These are phyloP conservation scores for Neurospora tetraspora DNA, from an alignment of 495 filamentous ascomycete species.

Conservation along the genomic window DNA sequence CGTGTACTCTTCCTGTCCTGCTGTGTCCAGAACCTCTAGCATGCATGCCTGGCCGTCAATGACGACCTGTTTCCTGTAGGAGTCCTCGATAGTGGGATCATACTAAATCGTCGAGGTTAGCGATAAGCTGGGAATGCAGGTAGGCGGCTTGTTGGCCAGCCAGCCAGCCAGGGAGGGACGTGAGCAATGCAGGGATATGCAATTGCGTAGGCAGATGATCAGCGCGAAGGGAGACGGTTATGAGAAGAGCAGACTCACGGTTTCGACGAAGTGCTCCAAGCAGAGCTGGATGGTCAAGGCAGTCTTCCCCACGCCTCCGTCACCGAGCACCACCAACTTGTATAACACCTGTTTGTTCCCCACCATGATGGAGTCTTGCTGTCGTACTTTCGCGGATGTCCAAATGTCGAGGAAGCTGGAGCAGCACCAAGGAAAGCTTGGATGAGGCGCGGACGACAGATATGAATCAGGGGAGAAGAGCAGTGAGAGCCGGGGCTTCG, in stretches of 20 bases:
- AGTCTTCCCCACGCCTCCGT: constrained; percentile 78
- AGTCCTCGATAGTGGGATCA: constrained; percentile 96
- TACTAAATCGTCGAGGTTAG: constrained; percentile 40
- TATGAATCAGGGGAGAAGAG: neutral
- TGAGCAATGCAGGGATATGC: neutral
- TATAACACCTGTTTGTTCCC: constrained; percentile 82
- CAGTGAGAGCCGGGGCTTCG: neutral
- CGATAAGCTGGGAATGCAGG: neutral
- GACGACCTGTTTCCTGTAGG: constrained; percentile 96
- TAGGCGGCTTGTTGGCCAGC: neutral
- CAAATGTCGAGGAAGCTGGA: constrained; percentile 1
- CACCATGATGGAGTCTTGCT: constrained; percentile 34
- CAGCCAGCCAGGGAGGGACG: neutral
- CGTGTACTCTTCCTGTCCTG: constrained; percentile 98
- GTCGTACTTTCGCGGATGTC: constrained; percentile 6
- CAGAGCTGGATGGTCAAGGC: constrained; percentile 93
- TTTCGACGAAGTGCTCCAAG: constrained; percentile 51
- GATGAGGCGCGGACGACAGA: constrained; percentile 5
- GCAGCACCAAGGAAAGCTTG: neutral
- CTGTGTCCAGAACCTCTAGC: constrained; percentile 96
- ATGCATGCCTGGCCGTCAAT: constrained; percentile 96
- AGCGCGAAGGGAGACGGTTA: constrained; percentile 1
- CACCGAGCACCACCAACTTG: constrained; percentile 94
- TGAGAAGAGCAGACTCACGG: constrained; percentile 25
- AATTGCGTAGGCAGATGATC: neutral